phyloP scores from a whole-genome alignment of 129 eudicot genomes.

The Chrysanthemum seticuspe region DNA sequence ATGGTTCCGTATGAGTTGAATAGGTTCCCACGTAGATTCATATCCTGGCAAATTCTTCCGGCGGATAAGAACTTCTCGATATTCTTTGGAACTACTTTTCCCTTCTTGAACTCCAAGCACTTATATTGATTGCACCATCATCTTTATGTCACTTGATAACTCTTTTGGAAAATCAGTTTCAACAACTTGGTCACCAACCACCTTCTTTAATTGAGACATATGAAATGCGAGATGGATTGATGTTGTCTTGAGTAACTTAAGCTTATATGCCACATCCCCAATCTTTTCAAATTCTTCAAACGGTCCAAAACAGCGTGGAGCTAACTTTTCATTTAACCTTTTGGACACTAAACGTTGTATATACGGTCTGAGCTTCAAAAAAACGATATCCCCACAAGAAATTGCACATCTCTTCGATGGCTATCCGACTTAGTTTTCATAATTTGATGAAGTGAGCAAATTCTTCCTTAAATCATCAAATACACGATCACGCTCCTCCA shows the following conservation, averaged over 20 bases:
- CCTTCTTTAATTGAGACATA: background rate
- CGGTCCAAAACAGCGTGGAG: background rate
- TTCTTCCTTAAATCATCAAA: background rate
- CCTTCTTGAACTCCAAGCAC: too few relatives aligned
- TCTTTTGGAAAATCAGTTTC: too few relatives aligned
- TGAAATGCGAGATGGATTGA: background rate
- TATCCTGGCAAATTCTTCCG: background rate
- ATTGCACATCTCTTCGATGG: background rate
- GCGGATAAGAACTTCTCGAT: background rate
- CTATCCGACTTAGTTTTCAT: background rate
- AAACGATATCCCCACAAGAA: background rate
- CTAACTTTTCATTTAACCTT: background rate
- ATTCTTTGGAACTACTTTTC: too few relatives aligned
- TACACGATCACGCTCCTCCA: background rate
- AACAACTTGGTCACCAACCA: background rate
- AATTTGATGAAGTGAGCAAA: background rate
- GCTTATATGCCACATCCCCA: background rate
- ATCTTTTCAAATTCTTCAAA: background rate
- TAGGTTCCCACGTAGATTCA: background rate
- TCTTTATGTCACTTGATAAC: too few relatives aligned
- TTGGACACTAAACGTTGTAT: background rate
- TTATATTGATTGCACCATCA: too few relatives aligned
- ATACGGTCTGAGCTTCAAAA: conserved; percentile 4
- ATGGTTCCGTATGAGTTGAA: background rate
- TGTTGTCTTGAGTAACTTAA: background rate